Base-by-base conservation (phyloP, 306 rosid genomes). In the Fragaria iinumae region DNA sequence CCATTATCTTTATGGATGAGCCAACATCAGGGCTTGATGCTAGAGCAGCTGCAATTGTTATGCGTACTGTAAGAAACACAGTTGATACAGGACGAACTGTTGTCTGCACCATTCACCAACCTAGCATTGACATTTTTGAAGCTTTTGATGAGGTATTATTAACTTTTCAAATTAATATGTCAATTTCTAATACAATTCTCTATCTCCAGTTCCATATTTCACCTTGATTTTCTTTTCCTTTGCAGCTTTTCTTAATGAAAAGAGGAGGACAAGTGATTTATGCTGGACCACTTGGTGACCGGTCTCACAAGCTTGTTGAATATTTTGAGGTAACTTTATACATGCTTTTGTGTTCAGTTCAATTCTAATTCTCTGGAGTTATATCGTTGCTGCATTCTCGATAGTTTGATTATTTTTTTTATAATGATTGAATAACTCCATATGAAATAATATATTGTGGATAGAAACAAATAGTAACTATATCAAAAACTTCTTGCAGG, bases 1-100 rank as follows among this genome's bases (percentile, higher is more conserved):
- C 98, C 64, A 91, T 93, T 84, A 91, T 93, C 43, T 93, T 93
- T 66, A 91, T 93, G 98, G 98, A 93, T 73, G 98, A 93, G 80
- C 98, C 98, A 5, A 93, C 98, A 65, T 91, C 98, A 8, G 98
- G 98, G 49, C 90, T 93, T 1, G 98, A 93, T 82, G 97, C 98
- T 59, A 88, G 97, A 80, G 97, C 98, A 32, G 97, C 97, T 13
- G 97, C 97, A 62, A 89, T 93, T 77, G 97, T 93, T 18, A 93
- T 93, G 98, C 86, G 97, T 72, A 77, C 98, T 2, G 98, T 93
- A 69, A 89, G 98, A 82, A 93, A 93, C 73, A 91, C 98, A 0
- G 95, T 93, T 32, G 93, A 93, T 70, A 93, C 98, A 1, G 95
- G 98, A 76, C 84, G 96, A 86, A 93, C 98, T 8, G 98, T 93